A percentile compares a stretch with the other conserved stretches of the same genome.
phyloP scores from a whole-genome alignment of 2,329 filamentous ascomycete genomes.

The Penicillium sp. region DNA sequence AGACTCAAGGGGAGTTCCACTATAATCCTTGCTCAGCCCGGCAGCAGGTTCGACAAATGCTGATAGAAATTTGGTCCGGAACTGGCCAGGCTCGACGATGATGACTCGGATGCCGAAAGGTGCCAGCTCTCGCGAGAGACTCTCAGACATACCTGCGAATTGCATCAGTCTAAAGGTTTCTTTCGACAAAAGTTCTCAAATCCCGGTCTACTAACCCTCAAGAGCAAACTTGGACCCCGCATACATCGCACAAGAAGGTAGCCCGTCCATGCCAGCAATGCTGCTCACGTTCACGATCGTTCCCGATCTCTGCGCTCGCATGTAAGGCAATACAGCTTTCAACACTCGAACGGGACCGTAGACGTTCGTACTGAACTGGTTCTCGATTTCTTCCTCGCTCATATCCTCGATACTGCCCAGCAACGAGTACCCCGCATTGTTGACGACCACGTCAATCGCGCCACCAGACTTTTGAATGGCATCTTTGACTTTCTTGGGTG shows the following conservation, averaged over 20 bases:
- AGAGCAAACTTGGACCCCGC: constrained; percentile 30
- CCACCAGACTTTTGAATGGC: constrained; percentile 3
- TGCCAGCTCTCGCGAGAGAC: constrained; percentile 25
- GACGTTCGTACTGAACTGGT: constrained; percentile 28
- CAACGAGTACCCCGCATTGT: constrained; percentile 27
- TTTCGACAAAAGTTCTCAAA: not conserved
- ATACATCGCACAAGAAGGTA: constrained; percentile 30
- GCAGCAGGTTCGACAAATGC: constrained; percentile 19
- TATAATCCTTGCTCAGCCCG: constrained; percentile 21
- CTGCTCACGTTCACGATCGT: constrained; percentile 31
- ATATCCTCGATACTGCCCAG: constrained; percentile 29
- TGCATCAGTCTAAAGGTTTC: not conserved
- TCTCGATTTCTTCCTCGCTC: constrained; percentile 24
- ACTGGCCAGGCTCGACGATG: constrained; percentile 28
- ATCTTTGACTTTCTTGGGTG: constrained; percentile 7
- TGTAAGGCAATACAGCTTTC: constrained; percentile 26
- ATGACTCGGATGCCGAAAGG: constrained; percentile 30
- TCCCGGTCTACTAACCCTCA: constrained; percentile 23
- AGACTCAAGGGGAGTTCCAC: constrained; percentile 17
- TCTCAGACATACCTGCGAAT: constrained; percentile 26
- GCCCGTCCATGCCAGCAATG: constrained; percentile 22
- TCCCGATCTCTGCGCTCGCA: constrained; percentile 26
- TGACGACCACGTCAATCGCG: constrained; percentile 18
- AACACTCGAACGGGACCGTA: constrained; percentile 29
- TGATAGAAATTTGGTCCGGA: constrained; percentile 29